Base-by-base conservation (phyloP, 2,329 filamentous ascomycete species). In the Alternaria triticina region DNA sequence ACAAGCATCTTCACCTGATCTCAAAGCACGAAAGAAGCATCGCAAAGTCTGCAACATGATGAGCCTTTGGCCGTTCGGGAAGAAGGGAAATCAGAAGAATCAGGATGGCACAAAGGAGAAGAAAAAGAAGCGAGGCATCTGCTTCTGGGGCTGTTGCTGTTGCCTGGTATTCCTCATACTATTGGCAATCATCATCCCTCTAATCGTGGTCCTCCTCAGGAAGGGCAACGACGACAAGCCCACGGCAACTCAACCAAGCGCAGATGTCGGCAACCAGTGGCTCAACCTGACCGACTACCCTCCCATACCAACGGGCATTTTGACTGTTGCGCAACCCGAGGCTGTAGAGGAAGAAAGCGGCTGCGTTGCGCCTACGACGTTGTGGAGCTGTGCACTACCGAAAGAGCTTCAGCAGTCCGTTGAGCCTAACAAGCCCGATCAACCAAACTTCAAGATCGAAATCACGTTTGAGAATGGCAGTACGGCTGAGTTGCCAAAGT, bases 371-470 rank as follows among this genome's bases (percentile, higher is more conserved):
- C 91, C 91, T 1, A 84, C 88, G 4, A 92, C 91, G 0, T 79
- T 96, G 58, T 98, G 94, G 94, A 96, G 91, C 75, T 98, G 94
- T 77, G 87, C 90, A 11, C 80, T 97, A 15, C 93, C 94, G 3
- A 93, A 93, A 75, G 92, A 94, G 70, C 82, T 92, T 63, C 91
- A 94, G 46, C 80, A 85, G 4, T 84, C 86, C 1, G 87, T 90
- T 46, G 82, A 84, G 2, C 89, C 89, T 0, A 92, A 89, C 73
- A 83, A 85, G 36, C 82, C 89, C 0, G 86, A 90, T 65, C 88
- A 93, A 73, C 94, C 94, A 0, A 92, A 90, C 54, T 93, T 97
- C 73, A 86, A 92, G 52, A 84, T 97, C 66, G 87, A 96, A 69
- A 94, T 97, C 62, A 80, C 77, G 0, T 89, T 87, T 66, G 81